Evolutionary conservation across 257 asterid species (phyloP).

Genomic region (Verbascum thapsus): DNA sequence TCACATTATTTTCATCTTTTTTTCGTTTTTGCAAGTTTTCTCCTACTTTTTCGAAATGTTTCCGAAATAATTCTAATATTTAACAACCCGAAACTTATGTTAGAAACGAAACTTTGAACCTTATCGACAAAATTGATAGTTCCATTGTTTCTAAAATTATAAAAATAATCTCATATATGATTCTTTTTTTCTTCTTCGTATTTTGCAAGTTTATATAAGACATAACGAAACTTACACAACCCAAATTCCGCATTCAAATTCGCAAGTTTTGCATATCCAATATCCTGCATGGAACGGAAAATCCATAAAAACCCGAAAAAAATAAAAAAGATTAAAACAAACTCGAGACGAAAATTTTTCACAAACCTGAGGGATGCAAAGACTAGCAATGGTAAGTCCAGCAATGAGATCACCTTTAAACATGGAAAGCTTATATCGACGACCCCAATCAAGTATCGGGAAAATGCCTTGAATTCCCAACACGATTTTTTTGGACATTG

Average conservation of each 20-base stretch:
- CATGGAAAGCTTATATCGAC: slow-evolving; percentile 39
- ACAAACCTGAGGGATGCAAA: slow-evolving; percentile 60
- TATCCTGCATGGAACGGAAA: slow-evolving; percentile 44
- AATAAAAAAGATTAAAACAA: no score
- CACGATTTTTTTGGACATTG: slow-evolving; percentile 24
- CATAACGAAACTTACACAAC: slow-evolving; percentile 42
- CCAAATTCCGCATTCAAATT: slow-evolving; percentile 52
- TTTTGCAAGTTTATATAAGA: background rate
- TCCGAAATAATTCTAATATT: no score
- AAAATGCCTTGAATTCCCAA: slow-evolving; percentile 44
- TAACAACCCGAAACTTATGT: no score
- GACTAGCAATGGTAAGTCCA: slow-evolving; percentile 68
- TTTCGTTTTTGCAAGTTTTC: no score
- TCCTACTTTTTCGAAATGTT: no score
- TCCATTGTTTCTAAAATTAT: no score
- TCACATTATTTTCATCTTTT: no score
- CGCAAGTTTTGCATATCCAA: slow-evolving; percentile 62
- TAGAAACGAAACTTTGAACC: no score
- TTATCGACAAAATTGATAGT: no score
- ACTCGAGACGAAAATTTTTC: background rate
- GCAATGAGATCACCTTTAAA: slow-evolving; percentile 58
- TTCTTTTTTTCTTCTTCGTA: no score
- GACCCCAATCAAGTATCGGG: slow-evolving; percentile 59
- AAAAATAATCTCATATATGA: no score
- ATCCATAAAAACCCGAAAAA: background rate